Percentiles rank a stretch among this genome's conserved stretches.
These are phyloP conservation scores for Phytophthora podocarpi DNA, from an alignment of 352 stramenopile species.

Conservation along the genomic window DNA sequence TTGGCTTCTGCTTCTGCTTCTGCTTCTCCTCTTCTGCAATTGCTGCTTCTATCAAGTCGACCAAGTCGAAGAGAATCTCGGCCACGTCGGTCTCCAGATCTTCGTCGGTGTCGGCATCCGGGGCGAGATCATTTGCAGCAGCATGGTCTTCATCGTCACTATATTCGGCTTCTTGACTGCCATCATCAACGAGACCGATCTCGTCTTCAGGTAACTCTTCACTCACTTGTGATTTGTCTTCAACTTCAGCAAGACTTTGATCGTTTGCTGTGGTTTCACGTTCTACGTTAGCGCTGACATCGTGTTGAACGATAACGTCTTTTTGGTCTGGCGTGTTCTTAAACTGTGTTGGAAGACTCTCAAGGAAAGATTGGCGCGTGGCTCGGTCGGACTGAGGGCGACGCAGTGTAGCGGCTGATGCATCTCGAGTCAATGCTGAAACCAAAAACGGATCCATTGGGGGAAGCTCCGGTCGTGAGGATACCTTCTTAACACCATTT, in stretches of 20 bases:
- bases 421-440: conserved; percentile 1
- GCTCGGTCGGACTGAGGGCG: conserved; percentile 25
- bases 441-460: background rate
- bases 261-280: background rate
- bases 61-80: conserved; percentile 51
- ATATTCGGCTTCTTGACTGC: conserved; percentile 3
- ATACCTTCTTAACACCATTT: background rate
- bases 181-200: background rate
- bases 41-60: conserved; percentile 33
- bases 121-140: background rate
- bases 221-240: background rate
- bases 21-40: conserved; percentile 11
- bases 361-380: conserved; percentile 28
- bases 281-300: background rate
- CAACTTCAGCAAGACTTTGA: background rate
- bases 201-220: background rate
- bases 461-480: conserved; percentile 4
- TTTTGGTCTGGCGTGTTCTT: background rate
- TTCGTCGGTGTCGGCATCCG: conserved; percentile 14
- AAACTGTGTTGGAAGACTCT: conserved; percentile 15
- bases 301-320: background rate
- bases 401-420: conserved; percentile 9
- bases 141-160: conserved; percentile 6
- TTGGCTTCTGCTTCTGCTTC: too few relatives aligned
- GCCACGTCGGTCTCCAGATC: conserved; percentile 46